Base-by-base conservation (phyloP, 2,329 filamentous ascomycete genomes). In the Dactylella cylindrospora region DNA sequence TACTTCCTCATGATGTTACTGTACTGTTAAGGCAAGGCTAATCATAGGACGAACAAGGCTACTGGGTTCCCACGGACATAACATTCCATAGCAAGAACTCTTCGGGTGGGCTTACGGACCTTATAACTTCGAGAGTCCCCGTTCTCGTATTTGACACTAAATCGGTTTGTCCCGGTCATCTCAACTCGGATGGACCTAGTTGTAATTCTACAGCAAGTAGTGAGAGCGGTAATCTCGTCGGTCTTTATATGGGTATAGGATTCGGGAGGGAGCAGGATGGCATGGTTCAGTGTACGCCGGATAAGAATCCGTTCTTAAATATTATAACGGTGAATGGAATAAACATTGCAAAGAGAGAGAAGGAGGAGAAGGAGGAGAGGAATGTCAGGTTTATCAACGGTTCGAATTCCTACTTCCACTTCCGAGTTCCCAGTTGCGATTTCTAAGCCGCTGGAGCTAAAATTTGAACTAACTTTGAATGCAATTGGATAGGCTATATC, bases 281-380 rank as follows among this genome's bases (percentile, higher is more conserved):
- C 2, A 62, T 62, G 57, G 3, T 54, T 2, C 46, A 36, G 50
- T 64, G 50, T 13, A 64, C 51, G 6, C 59, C 59, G 2, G 59
- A 64, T 32, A 64, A 64, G 36, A 64, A 64, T 19, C 59, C 51
- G 1, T 15, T 64, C 9, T 46, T 55, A 28, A 64, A 64, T 25
- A 43, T 64, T 1, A 32, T 28, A 10, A 47, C 54, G 23, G 51
- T 55, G 5, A 51, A 45, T 15, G 59, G 51, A 5, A n/a, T 22
- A 31, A 46, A 29, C 43, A 39, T 64, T 12, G 17, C 3, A 7
- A 33, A 25, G 1, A 22, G n/a, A n/a, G n/a, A n/a, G n/a, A n/a
- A n/a, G n/a, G n/a, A n/a, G n/a, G n/a, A n/a, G n/a, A n/a, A n/a
- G n/a, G n/a, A n/a, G 47, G 55, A 53, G 20, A 33, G 46, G 20